These are phyloP conservation scores for Podila epigama DNA, from an alignment of 192 early-diverging fungal species.

Conservation along the genomic window DNA sequence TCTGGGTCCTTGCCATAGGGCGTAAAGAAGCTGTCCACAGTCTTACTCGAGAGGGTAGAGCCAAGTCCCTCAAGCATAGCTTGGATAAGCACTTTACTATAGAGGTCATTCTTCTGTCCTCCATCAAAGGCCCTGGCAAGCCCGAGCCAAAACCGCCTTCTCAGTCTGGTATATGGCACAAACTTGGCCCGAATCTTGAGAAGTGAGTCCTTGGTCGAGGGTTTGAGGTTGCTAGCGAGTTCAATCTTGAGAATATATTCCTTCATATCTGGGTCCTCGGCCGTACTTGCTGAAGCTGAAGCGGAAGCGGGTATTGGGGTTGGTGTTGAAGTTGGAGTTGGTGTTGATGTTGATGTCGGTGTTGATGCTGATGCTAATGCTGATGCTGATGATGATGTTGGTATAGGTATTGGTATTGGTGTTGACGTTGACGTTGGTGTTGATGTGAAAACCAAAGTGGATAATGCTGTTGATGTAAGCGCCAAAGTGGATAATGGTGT, in stretches of 20 bases:
- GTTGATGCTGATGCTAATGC: no score
- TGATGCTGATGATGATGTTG: no score
- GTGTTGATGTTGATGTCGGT: no score
- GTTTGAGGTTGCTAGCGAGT: constrained; percentile 27
- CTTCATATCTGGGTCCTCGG: constrained; percentile 44
- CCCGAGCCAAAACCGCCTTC: constrained; percentile 78
- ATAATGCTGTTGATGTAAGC: no score
- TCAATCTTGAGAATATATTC: constrained; percentile 25
- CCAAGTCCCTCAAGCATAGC: constrained; percentile 78
- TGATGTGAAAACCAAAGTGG: no score
- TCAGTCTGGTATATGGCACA: constrained; percentile 71
- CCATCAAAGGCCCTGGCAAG: constrained; percentile 72
- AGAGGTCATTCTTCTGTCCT: constrained; percentile 59
- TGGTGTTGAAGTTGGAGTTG: no score
- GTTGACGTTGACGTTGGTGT: no score
- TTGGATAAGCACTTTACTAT: constrained; percentile 58
- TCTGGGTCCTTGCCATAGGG: constrained; percentile 58
- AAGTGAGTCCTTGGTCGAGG: constrained; percentile 30
- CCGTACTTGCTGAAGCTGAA: no score
- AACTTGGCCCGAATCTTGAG: constrained; percentile 69
- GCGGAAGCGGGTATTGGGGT: no score
- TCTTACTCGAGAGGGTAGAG: constrained; percentile 68
- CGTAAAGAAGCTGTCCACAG: constrained; percentile 67
- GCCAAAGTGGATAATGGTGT: no score
- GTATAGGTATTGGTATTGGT: no score